Evolutionary conservation across 2,329 filamentous ascomycete genomes (phyloP).

Genomic region (Cryoendolithus antarcticus): DNA sequence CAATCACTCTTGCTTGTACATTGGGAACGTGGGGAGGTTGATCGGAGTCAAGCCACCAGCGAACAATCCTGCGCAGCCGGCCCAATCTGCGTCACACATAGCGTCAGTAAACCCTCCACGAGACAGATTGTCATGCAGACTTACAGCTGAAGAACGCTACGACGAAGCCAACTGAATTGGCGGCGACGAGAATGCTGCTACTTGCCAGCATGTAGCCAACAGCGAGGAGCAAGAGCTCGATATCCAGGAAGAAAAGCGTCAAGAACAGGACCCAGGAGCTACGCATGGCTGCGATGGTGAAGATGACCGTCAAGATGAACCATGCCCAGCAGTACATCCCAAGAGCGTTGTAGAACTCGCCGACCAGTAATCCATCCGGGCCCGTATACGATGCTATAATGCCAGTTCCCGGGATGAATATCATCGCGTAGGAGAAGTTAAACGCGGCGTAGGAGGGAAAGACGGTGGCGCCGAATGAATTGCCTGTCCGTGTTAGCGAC

Average conservation of each 20-base stretch:
- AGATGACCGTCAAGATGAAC: slow-evolving; percentile 20
- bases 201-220: slow-evolving; percentile 16
- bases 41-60: slow-evolving; percentile 11
- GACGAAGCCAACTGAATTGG: slow-evolving; percentile 15
- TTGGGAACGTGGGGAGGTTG: slow-evolving; percentile 11
- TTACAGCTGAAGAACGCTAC: slow-evolving; percentile 17
- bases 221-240: slow-evolving; percentile 17
- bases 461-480: slow-evolving; percentile 25
- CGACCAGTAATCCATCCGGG: slow-evolving; percentile 13
- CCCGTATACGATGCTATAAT: slow-evolving; percentile 27
- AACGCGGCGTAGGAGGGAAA: slow-evolving; percentile 29
- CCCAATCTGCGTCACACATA: slow-evolving; percentile 7
- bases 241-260: slow-evolving; percentile 14
- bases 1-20: slow-evolving; percentile 2
- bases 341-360: slow-evolving; percentile 17
- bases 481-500: not conserved
- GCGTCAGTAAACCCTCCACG: not conserved
- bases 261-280: slow-evolving; percentile 17
- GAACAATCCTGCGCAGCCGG: slow-evolving; percentile 13
- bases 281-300: slow-evolving; percentile 15
- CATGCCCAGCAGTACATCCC: slow-evolving; percentile 19
- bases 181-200: slow-evolving; percentile 10
- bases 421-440: slow-evolving; percentile 29
- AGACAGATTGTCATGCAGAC: slow-evolving; percentile 7
- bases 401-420: slow-evolving; percentile 27